phyloP scores from a whole-genome alignment of 495 filamentous ascomycete species.

The Aspergillus mulundensis region DNA sequence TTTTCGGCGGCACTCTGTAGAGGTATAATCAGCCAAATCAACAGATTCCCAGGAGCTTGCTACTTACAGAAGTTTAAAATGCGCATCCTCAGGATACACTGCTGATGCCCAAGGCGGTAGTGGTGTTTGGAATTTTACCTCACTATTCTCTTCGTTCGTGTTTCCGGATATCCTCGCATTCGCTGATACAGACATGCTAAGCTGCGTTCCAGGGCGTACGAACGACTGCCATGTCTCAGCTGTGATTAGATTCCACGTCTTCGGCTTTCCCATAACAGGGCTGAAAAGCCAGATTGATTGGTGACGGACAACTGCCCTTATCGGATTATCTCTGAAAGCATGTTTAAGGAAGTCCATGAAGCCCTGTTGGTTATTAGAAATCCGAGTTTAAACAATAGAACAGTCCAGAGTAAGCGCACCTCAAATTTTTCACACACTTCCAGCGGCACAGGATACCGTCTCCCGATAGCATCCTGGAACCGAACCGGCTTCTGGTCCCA shows the following conservation, averaged over 20 bases:
- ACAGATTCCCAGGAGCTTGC: too few species aligned
- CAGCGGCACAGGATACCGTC: not conserved
- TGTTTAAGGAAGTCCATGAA: too few species aligned
- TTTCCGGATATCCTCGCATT: too few species aligned
- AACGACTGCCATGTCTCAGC: not conserved
- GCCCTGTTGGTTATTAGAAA: too few species aligned
- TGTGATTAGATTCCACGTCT: not conserved
- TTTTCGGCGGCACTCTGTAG: too few species aligned
- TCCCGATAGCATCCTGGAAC: not conserved
- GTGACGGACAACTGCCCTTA: not conserved
- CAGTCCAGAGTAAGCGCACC: not conserved
- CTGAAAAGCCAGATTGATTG: not conserved
- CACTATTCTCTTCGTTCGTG: too few species aligned
- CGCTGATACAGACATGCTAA: too few species aligned
- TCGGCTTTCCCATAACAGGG: not conserved
- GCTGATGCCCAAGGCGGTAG: not conserved
- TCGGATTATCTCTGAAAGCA: not conserved
- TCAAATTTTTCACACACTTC: not conserved
- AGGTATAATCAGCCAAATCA: too few species aligned
- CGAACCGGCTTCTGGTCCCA: not conserved
- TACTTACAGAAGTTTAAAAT: not conserved
- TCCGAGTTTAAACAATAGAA: not conserved
- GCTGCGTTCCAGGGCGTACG: not conserved
- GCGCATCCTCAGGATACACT: not conserved
- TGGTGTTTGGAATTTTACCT: not conserved